Evolutionary conservation across 148 eudicot species (phyloP), one percentile per base, ranked within the genome.

Genomic region (Fagopyrum tataricum): DNA sequence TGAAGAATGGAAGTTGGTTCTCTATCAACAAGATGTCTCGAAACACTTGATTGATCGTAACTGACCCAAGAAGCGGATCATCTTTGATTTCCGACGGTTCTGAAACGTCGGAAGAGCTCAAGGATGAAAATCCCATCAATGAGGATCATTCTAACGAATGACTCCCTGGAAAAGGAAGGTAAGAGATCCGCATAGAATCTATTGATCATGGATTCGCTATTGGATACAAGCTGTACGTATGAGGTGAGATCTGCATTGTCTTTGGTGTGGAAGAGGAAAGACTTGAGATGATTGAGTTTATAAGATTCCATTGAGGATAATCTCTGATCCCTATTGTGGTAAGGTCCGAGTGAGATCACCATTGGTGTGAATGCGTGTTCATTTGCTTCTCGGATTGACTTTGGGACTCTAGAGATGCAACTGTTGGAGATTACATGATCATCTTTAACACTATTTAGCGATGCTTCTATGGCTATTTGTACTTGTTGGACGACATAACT

Each of bases 21-120:
- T 55, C 61, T 55, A 55, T 24, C 61, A 55, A 55, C 61, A 55
- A 55, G 23, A 55, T 18, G 26, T 55, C 61, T 20, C 61, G 26
- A 17, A 55, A 55, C 61, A 55, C 26, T 55, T n/a, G 61, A 20
- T 20, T 55, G 61, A 55, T 20, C 26, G 24, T 55, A 7, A 6
- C 12, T 24, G 61, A 55, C 61, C 61, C 61, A 3, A 52, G 2
- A 52, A 52, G 18, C 9, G 20, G 20, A 55, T 20, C 61, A 4
- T 55, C 61, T n/a, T 55, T 55, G 10, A 20, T 20, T 55, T 55
- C 23, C 1, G 26, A 55, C 23, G 61, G 61, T 1, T 55, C 23
- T 0, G 61, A 55, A 18, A 10, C 61, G 18, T 20, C 61, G 18
- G 61, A 55, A 55, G 23, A 55, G 61, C 61, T 55, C 61, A 10